Base-by-base conservation (phyloP, 345 rosid species). In the Rhizophora mangle region DNA sequence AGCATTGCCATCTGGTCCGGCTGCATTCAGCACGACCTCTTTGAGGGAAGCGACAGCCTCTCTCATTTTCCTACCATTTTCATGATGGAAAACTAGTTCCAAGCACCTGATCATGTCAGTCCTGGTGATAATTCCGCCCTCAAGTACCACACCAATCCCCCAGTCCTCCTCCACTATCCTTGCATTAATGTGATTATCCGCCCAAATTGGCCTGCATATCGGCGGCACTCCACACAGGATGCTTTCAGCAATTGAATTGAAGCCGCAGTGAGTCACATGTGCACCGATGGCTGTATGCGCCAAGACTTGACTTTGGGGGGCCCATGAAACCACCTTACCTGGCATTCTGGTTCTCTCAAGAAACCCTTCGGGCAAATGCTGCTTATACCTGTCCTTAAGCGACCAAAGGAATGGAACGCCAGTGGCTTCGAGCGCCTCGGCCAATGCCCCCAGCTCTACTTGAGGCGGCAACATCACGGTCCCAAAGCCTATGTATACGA, bases 151-250 rank as follows among this genome's bases (percentile, higher is more conserved):
- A 4, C 89, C 96, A 62, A 82, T 74, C 47, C 78, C 79, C 93
- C 87, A 82, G 19, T 81, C 80, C 30, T 70, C 87, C 77, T 85
- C 89, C 6, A 80, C 82, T 18, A 80, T 62, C 65, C 86, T 78
- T n/a, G 73, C 84, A 27, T 76, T 82, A 20, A 87, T 51, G 74
- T 77, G 54, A 49, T 84, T 85, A 54, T 87, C 94, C 0, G 78
- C 90, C 5, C 83, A 84, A 59, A 85, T 19, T 0, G 94, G 87
- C 51, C 86, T 74, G 71, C 89, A 79, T 8, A 88, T 85, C 92
- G 88, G 80, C 0, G 90, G 89, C 20, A 90, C 88, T 11, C 77
- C 86, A 11, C 83, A 78, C 0, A 80, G 73, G 0, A 86, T 64
- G 30, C 93, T 86, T 76, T 86, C 89, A 6, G 76, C 30, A 74